Evolutionary conservation across 495 filamentous ascomycete genomes (phyloP), one percentile per base, ranked within the genome.

Genomic region (Tuber umbilicatum): DNA sequence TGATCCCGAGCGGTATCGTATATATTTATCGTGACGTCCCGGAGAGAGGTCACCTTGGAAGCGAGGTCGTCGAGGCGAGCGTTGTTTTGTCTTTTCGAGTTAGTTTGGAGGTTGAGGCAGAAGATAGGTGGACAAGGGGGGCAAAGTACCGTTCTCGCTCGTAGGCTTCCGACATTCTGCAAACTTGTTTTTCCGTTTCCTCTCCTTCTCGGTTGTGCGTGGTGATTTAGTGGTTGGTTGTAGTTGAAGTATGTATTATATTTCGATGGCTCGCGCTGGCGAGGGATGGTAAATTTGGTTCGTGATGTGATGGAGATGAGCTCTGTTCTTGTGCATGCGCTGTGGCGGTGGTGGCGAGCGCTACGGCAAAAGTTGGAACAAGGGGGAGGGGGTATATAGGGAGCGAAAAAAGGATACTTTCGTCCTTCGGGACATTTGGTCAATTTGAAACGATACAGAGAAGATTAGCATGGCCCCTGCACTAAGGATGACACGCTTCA

Each of bases 381-480:
- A n/a, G 38, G 38, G 2, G 38, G 38, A 39, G 38, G 38, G 38
- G 5, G 39, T 40, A 2, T 40, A 40, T 40, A 40, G 39, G 39
- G 39, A 40, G 39, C 39, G 39, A 40, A 40, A 0, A 40, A 40
- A 7, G 39, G 5, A 40, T 39, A 39, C 38, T 39, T 19, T 71
- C n/a, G 76, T 79, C 89, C 88, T 89, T 90, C 87, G 88, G 90
- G 89, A 82, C 90, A 92, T 90, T 89, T 91, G 90, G 89, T 91
- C 89, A 91, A 91, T 90, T 90, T 87, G 87, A 85, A 90, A 89
- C 88, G 87, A 91, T 89, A 90, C 88, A 92, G 90, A 94, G 91
- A 94, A 93, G 91, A 94, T 94, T 97, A 97, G 94, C 94, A 97
- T 97, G 93, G 94, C 94, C 94, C 94, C 94, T 97, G 94, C 93